These are phyloP conservation scores for Sporothrix phasma DNA, from an alignment of 2,329 filamentous ascomycete genomes.

Conservation along the genomic window DNA sequence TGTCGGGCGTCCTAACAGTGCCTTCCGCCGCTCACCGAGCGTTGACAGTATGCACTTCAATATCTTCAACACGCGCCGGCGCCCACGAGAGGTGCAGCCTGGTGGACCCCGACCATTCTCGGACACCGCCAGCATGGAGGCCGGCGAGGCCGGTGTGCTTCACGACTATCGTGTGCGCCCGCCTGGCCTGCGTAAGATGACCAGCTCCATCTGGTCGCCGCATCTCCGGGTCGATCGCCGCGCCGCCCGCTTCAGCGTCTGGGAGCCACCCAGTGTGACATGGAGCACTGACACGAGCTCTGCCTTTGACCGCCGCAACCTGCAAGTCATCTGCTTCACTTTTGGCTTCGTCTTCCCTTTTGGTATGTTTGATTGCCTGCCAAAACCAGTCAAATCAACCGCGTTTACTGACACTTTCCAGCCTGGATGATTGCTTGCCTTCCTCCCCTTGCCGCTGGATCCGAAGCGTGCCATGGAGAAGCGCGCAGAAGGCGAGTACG, in stretches of 20 bases:
- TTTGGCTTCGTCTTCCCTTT: constrained; percentile 70
- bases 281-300: constrained; percentile 49
- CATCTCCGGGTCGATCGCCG: constrained; percentile 58
- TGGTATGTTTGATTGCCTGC: constrained; percentile 31
- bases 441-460: constrained; percentile 58
- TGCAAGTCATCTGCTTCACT: constrained; percentile 66
- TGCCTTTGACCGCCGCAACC: constrained; percentile 56
- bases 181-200: constrained; percentile 35
- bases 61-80: constrained; percentile 37
- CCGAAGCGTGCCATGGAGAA: constrained; percentile 44
- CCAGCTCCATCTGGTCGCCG: constrained; percentile 61
- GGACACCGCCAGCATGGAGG: constrained; percentile 35
- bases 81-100: constrained; percentile 31
- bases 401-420: constrained; percentile 16
- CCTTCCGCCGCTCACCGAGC: constrained; percentile 38
- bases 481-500: constrained; percentile 31
- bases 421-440: constrained; percentile 73
- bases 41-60: constrained; percentile 39
- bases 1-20: constrained; percentile 38
- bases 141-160: constrained; percentile 28
- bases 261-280: constrained; percentile 63
- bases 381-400: background rate
- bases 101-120: constrained; percentile 21
- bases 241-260: constrained; percentile 49
- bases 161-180: constrained; percentile 24